Evolutionary conservation across 2,329 filamentous ascomycete genomes (phyloP), one percentile per base, ranked within the genome.

Genomic region (Furcasterigmium furcatum): DNA sequence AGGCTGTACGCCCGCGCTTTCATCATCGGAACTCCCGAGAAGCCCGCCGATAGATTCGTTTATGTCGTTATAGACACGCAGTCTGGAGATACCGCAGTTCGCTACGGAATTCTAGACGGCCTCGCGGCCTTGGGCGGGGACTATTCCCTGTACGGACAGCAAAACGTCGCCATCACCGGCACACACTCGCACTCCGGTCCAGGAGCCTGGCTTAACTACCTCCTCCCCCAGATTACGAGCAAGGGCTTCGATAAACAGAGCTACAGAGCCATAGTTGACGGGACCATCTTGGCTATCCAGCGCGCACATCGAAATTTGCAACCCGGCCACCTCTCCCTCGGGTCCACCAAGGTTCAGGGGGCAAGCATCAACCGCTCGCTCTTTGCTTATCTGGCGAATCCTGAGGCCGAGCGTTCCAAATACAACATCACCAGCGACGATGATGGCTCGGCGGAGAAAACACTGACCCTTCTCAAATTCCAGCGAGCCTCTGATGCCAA

Each of bases 151-250:
- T 97, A 96, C 65, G 80, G 77, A 38, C 79, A 87, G 57, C 78
- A 87, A 55, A 97, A 96, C 59, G 70, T 96, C 29, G 92, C 92
- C 27, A 79, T 97, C 19, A 95, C 90, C 0, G 92, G 91, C 44
- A 97, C 92, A 0, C 92, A 97, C 64, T 94, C 88, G 20, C 92
- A 97, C 67, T 85, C 91, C 20, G 92, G 91, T 0, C 91, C 92
- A 1, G 92, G 88, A 3, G 92, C 87, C 6, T 97, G 91, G 90
- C 75, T 95, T 61, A 97, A 97, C 67, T 97, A 96, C 61, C 77
- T 97, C 9, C 74, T 96, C 6, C 92, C 91, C 7, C 91, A 96
- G 61, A 87, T 97, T 52, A 94, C 92, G 0, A 91, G 84, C 58
- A 77, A 87, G 47, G 92, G 92, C 0, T 96, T 96, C 56, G 79